Base-by-base conservation (phyloP, 1,139 yeast genomes). In the Scheffersomyces stambukii region DNA sequence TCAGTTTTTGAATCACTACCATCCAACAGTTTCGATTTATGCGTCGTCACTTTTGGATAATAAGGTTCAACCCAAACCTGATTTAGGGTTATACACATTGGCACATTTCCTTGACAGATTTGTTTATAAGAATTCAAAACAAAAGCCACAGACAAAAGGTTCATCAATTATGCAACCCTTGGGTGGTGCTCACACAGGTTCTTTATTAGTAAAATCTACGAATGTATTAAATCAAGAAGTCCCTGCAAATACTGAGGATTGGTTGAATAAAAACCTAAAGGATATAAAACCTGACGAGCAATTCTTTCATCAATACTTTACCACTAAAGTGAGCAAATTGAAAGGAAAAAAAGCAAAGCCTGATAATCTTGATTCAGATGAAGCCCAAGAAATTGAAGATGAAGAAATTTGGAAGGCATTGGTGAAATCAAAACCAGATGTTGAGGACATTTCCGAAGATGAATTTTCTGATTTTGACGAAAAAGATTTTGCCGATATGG, bases 121-220 rank as follows among this genome's bases (percentile, higher is more conserved):
- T 62, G 96, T 93, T 21, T 91, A 91, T 64, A 82, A 85, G 60
- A 88, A 88, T 52, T 88, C 96, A 30, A 86, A 85, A 60, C 82
- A 78, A 48, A 84, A 81, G 57, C 68, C 79, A 13, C 42, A 43
- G 24, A 64, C 81, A 19, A 81, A 84, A 52, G 97, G 97, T 48
- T 68, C 82, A 3, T 85, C 96, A 28, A 89, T 91, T 53, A 93
- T 93, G 97, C 98, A 91, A 65, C 97, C 98, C 28, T 68, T 93
- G 40, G 93, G 96, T 27, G 97, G 97, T 35, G 75, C 81, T 1
- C 86, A 81, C 38, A 80, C 88, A n/a, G 86, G 84, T 6, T 64
- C 80, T 1, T 63, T 84, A 35, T 70, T 88, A 41, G 88, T 88
- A 9, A 79, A 71, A 43, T 75, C 86, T 15, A 75, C 85, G 3